phyloP scores from a whole-genome alignment of 495 filamentous ascomycete species.

The Lophiotrema nucula region DNA sequence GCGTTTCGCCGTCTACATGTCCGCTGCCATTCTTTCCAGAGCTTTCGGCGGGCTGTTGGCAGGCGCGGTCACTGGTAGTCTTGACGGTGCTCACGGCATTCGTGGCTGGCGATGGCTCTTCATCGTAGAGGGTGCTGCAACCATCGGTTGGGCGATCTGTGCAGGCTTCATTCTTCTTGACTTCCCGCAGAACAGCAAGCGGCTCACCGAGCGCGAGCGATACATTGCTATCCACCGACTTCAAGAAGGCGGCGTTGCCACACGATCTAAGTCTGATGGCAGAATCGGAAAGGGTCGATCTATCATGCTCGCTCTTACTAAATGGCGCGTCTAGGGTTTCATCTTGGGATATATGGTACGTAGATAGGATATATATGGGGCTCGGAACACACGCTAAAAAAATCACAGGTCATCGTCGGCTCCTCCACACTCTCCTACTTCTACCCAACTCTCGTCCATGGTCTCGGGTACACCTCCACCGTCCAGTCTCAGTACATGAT shows the following conservation, averaged over 20 bases:
- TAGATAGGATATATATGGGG: too few species aligned
- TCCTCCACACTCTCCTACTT: slow-evolving; percentile 89
- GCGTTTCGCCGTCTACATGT: slow-evolving; percentile 85
- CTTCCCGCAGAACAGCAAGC: slow-evolving; percentile 80
- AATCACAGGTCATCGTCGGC: slow-evolving; percentile 44
- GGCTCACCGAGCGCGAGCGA: slow-evolving; percentile 70
- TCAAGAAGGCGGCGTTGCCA: slow-evolving; percentile 70
- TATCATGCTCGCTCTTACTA: slow-evolving; percentile 53
- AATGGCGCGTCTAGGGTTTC: slow-evolving; percentile 81
- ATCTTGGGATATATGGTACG: slow-evolving; percentile 41
- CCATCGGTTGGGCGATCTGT: slow-evolving; percentile 65
- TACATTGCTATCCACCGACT: slow-evolving; percentile 72
- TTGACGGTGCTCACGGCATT: slow-evolving; percentile 67
- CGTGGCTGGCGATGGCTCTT: slow-evolving; percentile 85
- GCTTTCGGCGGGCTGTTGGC: slow-evolving; percentile 83
- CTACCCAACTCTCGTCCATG: slow-evolving; percentile 76
- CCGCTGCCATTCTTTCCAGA: slow-evolving; percentile 76
- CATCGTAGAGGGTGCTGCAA: slow-evolving; percentile 69
- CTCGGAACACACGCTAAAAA: too few species aligned
- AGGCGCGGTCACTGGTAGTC: slow-evolving; percentile 67
- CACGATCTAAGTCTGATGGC: slow-evolving; percentile 74
- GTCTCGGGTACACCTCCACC: slow-evolving; percentile 70
- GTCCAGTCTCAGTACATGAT: slow-evolving; percentile 70
- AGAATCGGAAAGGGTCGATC: slow-evolving; percentile 71
- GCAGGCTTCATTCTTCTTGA: slow-evolving; percentile 86